These are phyloP conservation scores for Rhizopogon roseolus DNA, from an alignment of 768 basidiomycete genomes.

Conservation along the genomic window DNA sequence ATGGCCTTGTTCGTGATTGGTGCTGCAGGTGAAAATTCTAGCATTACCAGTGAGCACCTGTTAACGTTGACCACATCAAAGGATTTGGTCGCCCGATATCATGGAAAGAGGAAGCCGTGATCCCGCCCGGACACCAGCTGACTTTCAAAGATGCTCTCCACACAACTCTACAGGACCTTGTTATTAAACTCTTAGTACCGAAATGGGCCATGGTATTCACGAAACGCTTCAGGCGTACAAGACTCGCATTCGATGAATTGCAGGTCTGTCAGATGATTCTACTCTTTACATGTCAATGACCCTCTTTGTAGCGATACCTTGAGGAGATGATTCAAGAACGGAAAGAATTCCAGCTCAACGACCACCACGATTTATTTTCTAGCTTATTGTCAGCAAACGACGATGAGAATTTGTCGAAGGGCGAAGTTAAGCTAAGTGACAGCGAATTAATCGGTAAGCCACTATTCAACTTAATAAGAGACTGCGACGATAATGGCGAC, in stretches of 20 bases:
- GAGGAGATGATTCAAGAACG: constrained; percentile 49
- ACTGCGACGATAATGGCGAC: background rate
- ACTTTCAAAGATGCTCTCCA: constrained; percentile 47
- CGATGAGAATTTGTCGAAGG: constrained; percentile 22
- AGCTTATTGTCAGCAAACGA: constrained; percentile 48
- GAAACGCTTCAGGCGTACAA: constrained; percentile 23
- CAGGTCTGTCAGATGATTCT: constrained; percentile 20
- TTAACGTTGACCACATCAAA: constrained; percentile 8
- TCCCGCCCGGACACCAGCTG: constrained; percentile 40
- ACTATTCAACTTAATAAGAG: no score
- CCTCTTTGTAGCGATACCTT: constrained; percentile 35
- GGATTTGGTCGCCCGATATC: constrained; percentile 49
- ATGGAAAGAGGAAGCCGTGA: constrained; percentile 39
- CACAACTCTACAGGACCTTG: constrained; percentile 32
- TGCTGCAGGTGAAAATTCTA: constrained; percentile 36
- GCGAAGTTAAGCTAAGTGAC: constrained; percentile 32
- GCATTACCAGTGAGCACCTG: background rate
- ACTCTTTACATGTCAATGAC: background rate
- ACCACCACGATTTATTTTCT: constrained; percentile 47
- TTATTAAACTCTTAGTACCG: constrained; percentile 35
- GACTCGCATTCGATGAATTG: constrained; percentile 39
- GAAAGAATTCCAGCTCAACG: constrained; percentile 27
- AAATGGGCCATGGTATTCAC: constrained; percentile 35
- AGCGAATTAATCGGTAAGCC: constrained; percentile 35
- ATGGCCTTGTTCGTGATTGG: constrained; percentile 54